Conservation (phyloP, 495 filamentous ascomycete genomes). For the Aspergillus panamensis region DNA sequence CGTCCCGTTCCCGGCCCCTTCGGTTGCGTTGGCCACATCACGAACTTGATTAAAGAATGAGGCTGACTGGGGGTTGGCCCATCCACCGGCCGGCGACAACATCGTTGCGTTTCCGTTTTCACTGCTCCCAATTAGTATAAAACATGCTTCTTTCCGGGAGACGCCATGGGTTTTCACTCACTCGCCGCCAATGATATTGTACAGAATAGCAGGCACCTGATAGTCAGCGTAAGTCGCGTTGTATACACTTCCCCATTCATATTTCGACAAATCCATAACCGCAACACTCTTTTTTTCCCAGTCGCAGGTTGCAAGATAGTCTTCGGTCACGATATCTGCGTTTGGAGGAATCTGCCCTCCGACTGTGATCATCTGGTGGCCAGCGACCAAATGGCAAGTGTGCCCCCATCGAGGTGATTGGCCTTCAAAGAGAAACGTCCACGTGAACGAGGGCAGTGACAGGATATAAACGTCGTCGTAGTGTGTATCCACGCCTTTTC, state of each 20-base stretch:
- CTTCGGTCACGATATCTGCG: neutral
- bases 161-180: neutral
- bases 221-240: slow-evolving; percentile 1
- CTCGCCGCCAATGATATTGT: neutral
- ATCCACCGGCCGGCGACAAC: neutral
- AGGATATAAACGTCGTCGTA: slow-evolving; percentile 71
- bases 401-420: slow-evolving; percentile 57
- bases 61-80: neutral
- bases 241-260: slow-evolving; percentile 1
- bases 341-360: slow-evolving; percentile 41
- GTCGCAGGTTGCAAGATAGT: neutral
- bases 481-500: slow-evolving; percentile 50
- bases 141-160: neutral
- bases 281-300: neutral
- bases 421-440: slow-evolving; percentile 48
- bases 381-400: slow-evolving; percentile 61
- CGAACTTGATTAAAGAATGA: neutral
- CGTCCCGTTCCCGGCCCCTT: neutral
- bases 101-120: neutral
- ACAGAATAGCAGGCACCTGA: neutral
- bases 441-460: slow-evolving; percentile 68
- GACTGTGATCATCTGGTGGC: slow-evolving; percentile 64
- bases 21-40: neutral
- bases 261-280: neutral
- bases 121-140: neutral